Evolutionary conservation across 495 filamentous ascomycete species (phyloP), one percentile per base, ranked within the genome.

Genomic region (Lophiotrema nucula): DNA sequence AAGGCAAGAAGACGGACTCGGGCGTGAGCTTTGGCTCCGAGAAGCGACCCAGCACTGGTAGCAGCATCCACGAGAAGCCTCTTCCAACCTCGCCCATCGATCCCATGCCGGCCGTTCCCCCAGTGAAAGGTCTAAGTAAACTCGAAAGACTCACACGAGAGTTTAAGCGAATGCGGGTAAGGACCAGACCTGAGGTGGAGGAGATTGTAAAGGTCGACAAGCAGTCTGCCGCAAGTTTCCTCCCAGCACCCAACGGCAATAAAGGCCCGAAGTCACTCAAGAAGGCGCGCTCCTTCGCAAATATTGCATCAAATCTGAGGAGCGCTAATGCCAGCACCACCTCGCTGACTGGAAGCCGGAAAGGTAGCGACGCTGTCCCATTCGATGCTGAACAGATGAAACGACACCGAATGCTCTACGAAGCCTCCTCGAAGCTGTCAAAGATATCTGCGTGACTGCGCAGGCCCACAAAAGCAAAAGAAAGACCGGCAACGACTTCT

Each of bases 141-240:
- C 70, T 88, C 15, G 83, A 87, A 65, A 77, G 78, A 48, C 76
- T 87, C 31, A 77, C 79, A 1, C 75, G 78, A 24, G 81, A 85
- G 54, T 64, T 87, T 46, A 77, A 77, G 44, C 80, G 77, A 33
- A 72, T 77, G 53, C 59, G 66, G 1, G 45, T 62, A 23, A 65
- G 59, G 37, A 64, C 53, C 8, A 58, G 58, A 27, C 49, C 51
- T 3, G 67, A 72, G n/a, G 65, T 66, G 10, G 62, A 67, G 26
- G 63, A 67, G 35, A 68, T 68, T 13, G 52, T 67, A 21, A 62
- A 60, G 47, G 23, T 59, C 1, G 51, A 63, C 8, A 61, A 50
- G 48, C 39, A 46, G 8, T 18, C 44, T 44, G 43, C 58, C 16
- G 38, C 42, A 8, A 23, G 48, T 22, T 12, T 24, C 23, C 25